These are phyloP conservation scores for Closterium sp. DNA, from an alignment of 139 green algal genomes.

Conservation along the genomic window DNA sequence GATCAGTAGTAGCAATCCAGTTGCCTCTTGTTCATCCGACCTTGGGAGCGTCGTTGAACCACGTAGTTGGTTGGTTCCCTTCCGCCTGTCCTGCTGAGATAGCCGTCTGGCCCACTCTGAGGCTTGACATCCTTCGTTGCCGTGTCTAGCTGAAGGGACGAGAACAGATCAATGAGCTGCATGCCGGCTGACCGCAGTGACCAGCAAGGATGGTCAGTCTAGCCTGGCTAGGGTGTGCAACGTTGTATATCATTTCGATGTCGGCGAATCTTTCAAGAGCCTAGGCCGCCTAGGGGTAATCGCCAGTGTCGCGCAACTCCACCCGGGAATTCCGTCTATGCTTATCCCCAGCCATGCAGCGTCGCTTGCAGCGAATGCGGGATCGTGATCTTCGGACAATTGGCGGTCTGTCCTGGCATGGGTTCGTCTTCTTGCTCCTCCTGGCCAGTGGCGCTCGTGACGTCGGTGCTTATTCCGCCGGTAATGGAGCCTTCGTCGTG, in stretches of 20 bases:
- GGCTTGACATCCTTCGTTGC: neutral
- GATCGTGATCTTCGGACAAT: neutral
- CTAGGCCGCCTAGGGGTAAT: too few relatives aligned
- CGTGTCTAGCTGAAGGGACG: neutral
- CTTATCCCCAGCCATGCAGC: neutral
- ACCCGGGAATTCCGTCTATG: too few relatives aligned
- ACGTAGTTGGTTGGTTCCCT: too few relatives aligned
- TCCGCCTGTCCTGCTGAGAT: too few relatives aligned
- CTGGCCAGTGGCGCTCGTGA: neutral
- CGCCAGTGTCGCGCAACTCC: too few relatives aligned
- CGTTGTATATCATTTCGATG: too few relatives aligned
- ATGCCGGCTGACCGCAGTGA: neutral
- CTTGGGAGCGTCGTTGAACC: too few relatives aligned
- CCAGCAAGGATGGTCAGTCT: neutral
- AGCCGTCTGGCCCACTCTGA: too few relatives aligned
- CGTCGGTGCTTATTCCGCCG: neutral
- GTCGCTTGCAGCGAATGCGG: neutral
- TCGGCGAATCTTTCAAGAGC: too few relatives aligned
- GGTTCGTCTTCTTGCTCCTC: neutral
- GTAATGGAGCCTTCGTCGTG: neutral
- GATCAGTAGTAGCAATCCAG: too few relatives aligned
- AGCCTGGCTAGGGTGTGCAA: too few relatives aligned
- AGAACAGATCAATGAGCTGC: neutral
- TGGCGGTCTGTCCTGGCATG: neutral
- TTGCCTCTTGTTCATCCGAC: too few relatives aligned